Conservation (phyloP, 2,329 filamentous ascomycete genomes). For the Chaetomium globosum region DNA sequence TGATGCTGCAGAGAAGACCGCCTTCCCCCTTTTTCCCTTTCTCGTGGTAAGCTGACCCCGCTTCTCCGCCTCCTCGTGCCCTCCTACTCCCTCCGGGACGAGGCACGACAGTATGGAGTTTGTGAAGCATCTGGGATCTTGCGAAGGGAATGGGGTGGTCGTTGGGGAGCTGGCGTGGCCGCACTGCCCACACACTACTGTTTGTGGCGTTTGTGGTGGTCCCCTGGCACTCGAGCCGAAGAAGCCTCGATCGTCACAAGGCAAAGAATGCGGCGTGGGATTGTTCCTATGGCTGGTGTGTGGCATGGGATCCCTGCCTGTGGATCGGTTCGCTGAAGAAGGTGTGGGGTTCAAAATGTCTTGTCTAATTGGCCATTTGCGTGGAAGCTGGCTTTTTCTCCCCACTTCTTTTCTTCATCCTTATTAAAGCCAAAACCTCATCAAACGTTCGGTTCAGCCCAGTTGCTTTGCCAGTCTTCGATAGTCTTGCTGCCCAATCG, state of each 20-base stretch:
- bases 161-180: neutral
- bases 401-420: neutral
- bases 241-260: slow-evolving; percentile 27
- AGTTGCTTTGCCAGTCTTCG: slow-evolving; percentile 6
- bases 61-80: slow-evolving; percentile 23
- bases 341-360: slow-evolving; percentile 20
- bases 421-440: slow-evolving; percentile 21
- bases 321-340: slow-evolving; percentile 18
- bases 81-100: slow-evolving; percentile 15
- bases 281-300: slow-evolving; percentile 18
- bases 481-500: slow-evolving; percentile 11
- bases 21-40: neutral
- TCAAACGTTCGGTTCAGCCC: slow-evolving; percentile 11
- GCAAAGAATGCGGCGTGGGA: slow-evolving; percentile 30
- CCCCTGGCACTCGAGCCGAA: slow-evolving; percentile 4
- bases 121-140: neutral
- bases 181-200: neutral
- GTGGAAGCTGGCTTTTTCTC: neutral
- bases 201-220: slow-evolving; percentile 14
- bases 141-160: neutral
- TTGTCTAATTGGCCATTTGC: slow-evolving; percentile 21
- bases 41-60: slow-evolving; percentile 15
- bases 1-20: neutral
- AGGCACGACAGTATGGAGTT: neutral
- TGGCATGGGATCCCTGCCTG: slow-evolving; percentile 24